Evolutionary conservation across 331 rosid genomes (phyloP).

Genomic region (Cydonia oblonga): DNA sequence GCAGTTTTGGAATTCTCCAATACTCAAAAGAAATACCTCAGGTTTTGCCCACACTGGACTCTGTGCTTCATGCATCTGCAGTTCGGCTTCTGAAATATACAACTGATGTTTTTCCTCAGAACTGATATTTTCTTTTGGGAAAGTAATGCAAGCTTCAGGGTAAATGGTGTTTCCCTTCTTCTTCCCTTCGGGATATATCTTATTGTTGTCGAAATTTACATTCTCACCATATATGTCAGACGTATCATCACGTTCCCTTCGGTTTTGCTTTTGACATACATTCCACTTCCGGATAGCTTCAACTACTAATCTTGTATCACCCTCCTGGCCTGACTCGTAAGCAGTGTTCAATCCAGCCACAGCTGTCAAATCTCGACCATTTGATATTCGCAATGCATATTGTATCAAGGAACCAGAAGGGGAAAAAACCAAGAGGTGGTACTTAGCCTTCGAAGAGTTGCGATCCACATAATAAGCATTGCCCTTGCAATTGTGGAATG

Average conservation of each 20-base stretch:
- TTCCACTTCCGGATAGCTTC: conserved; percentile 94
- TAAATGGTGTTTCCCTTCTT: conserved; percentile 23
- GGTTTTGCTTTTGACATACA: conserved; percentile 64
- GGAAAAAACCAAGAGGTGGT: conserved; percentile 70
- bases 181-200: conserved; percentile 46
- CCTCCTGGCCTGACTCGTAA: conserved; percentile 41
- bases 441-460: conserved; percentile 43
- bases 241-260: conserved; percentile 56
- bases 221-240: conserved; percentile 86
- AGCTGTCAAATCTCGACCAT: conserved; percentile 31
- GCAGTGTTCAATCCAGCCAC: conserved; percentile 38
- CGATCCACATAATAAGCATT: conserved; percentile 31
- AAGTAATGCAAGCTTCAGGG: conserved; percentile 34
- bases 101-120: conserved; percentile 57
- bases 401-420: conserved; percentile 81
- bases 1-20: not conserved
- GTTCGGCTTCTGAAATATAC: conserved; percentile 93
- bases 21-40: conserved; percentile 40
- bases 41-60: conserved; percentile 64
- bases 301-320: conserved; percentile 59
- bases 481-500: conserved; percentile 52
- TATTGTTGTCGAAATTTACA: conserved; percentile 49
- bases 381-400: conserved; percentile 44
- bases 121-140: conserved; percentile 27
- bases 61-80: conserved; percentile 65